Base-by-base conservation (phyloP, 306 rosid genomes). In the Trichosanthes truncata region DNA sequence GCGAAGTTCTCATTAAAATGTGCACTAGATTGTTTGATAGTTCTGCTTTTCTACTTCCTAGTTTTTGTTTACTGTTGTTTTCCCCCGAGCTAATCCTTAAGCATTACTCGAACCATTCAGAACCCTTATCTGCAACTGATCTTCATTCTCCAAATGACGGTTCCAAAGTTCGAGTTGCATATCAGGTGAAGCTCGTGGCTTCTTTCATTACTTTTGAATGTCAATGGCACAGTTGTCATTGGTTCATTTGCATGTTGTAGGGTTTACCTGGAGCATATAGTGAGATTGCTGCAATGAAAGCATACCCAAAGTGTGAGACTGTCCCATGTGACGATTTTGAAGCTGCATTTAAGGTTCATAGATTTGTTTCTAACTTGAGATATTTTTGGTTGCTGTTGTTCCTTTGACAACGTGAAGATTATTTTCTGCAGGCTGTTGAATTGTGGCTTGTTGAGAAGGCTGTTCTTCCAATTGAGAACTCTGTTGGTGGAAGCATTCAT, bases 381-480 rank as follows among this genome's bases (percentile, higher is more conserved):
- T 65, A 46, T 49, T 51, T 73, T 84, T 52, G 18, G 72, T 36
- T 74, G 41, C 36, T 79, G 77, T 26, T 77, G 81, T 53, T 79
- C 36, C 49, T 52, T 36, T 81, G 83, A 83, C 76, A 78, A 23
- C 53, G 36, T 68, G 78, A 11, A 31, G 40, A 49, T 84, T 29
- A 45, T 38, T n/a, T 83, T 75, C 76, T 55, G 68, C 85, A 94
- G 98, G 98, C 98, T 53, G 98, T 94, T 84, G 97, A 94, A 81
- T 83, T 92, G 75, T 92, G 97, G 97, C 77, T 92, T 33, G 98
- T 89, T 60, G 97, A 94, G 49, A 94, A 88, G 88, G 94, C 98
- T 48, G 94, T 94, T 89, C 91, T 94, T 63, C 97, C 98, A 25
- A 92, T 94, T 76, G 97, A 94, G 88, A 94, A 89, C 83, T 89